Base-by-base conservation (phyloP, 169 alveolate genomes). In the Eimeria sp. region DNA sequence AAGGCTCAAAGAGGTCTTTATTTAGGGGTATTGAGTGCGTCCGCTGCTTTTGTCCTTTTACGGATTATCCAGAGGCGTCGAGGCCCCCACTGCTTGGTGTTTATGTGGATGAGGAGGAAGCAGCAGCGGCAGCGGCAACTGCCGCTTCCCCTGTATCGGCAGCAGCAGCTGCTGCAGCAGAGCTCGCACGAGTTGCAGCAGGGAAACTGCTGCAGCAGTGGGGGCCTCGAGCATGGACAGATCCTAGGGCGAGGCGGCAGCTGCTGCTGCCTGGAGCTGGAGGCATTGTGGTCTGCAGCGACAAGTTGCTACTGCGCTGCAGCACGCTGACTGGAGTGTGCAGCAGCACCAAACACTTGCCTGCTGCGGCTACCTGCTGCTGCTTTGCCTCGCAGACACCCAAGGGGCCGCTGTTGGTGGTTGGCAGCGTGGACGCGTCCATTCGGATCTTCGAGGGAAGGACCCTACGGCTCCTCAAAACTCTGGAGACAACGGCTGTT, bases 201-300 rank as follows among this genome's bases (percentile, higher is more conserved):
- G 90, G 90, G n/a, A 54, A 57, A 16, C 47, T 82, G 47, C 25
- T 82, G 72, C 90, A 16, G 72, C 90, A 51, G 10, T 82, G 90
- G 90, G 90, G 51, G 57, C 67, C 72, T 54, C n/a, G 73, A 51
- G 73, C 11, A 49, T 82, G 90, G 90, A 27, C 51, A 16, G 57
- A 82, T 73, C 72, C 90, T 22, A 49, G 90, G 25, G 49, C 73
- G 27, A 49, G 72, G 72, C 51, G 72, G 30, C 30, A 49, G 16
- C 16, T 30, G 54, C 30, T 54, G 73, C 90, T 82, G 14, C 90
- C 90, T n/a, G 90, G 90, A n/a, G 58, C 90, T 51, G 90, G 90
- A 22, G 90, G 90, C 72, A 82, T 82, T 25, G 90, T 82, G 90
- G 90, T 82, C 34, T 82, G 90, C 90, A 82, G 90, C 90, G 43